phyloP scores from a whole-genome alignment of 257 asterid genomes.

The Thymus mandschuricus region DNA sequence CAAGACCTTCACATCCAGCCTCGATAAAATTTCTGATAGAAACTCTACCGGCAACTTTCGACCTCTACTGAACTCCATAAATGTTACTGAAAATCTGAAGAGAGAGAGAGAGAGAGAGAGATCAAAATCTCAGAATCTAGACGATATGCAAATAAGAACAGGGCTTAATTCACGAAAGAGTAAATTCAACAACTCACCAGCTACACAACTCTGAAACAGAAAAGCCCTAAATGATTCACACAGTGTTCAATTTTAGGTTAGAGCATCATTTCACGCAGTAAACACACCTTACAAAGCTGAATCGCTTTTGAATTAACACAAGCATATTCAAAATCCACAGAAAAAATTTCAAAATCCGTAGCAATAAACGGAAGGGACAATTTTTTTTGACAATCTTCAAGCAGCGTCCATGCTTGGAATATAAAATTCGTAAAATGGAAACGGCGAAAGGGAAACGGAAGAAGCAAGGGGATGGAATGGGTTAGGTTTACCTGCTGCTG shows the following conservation, averaged over 20 bases:
- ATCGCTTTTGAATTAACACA: neutral
- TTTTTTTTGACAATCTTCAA: neutral
- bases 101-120: neutral
- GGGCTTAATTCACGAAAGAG: neutral
- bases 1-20: constrained; percentile 46
- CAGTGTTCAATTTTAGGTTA: neutral
- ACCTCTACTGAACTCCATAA: constrained; percentile 4
- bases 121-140: neutral
- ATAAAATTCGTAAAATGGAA: no score
- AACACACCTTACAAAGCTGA: neutral
- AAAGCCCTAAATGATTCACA: neutral
- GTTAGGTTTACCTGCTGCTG: neutral
- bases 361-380: no score
- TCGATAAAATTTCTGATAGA: constrained; percentile 37
- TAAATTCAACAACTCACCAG: neutral
- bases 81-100: neutral
- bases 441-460: neutral
- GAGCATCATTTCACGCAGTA: neutral
- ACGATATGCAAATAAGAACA: neutral
- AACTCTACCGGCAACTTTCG: constrained; percentile 35
- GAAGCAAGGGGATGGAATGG: neutral
- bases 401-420: neutral
- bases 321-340: neutral
- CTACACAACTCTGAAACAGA: neutral
- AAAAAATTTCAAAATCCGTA: neutral